A percentile compares a stretch with the other conserved stretches of the same genome.
Conservation (phyloP, 2,329 filamentous ascomycete genomes). For the Fusarium abutilonis region DNA sequence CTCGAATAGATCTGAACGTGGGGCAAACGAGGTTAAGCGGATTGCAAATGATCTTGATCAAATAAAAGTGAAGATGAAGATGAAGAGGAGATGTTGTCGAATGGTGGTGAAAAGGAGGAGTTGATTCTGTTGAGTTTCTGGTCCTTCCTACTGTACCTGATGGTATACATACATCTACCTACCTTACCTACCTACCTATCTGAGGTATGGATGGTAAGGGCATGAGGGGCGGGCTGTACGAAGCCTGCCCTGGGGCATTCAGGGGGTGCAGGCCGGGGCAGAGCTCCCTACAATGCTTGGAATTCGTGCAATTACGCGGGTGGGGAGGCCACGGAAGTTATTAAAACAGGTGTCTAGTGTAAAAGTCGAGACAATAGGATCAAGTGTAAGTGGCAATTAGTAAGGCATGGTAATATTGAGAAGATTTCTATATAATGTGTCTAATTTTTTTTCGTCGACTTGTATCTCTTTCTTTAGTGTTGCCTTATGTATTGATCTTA, state of each 20-base stretch:
- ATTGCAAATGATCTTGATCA: not conserved
- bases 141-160: constrained; percentile 1
- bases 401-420: too few species aligned
- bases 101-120: not conserved
- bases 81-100: not conserved
- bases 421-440: too few species aligned
- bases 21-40: not conserved
- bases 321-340: too few species aligned
- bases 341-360: too few species aligned
- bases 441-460: too few species aligned
- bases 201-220: not conserved
- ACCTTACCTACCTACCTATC: not conserved
- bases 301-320: not conserved
- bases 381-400: too few species aligned
- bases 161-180: not conserved
- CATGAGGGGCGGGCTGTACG: not conserved
- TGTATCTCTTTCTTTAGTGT: too few species aligned
- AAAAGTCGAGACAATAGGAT: too few species aligned
- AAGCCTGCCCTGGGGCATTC: not conserved
- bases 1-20: constrained; percentile 2
- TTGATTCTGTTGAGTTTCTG: not conserved
- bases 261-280: not conserved
- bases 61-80: not conserved
- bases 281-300: not conserved
- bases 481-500: too few species aligned